Base-by-base conservation (phyloP, 805 yeast species). In the Kodamaea restingae region DNA sequence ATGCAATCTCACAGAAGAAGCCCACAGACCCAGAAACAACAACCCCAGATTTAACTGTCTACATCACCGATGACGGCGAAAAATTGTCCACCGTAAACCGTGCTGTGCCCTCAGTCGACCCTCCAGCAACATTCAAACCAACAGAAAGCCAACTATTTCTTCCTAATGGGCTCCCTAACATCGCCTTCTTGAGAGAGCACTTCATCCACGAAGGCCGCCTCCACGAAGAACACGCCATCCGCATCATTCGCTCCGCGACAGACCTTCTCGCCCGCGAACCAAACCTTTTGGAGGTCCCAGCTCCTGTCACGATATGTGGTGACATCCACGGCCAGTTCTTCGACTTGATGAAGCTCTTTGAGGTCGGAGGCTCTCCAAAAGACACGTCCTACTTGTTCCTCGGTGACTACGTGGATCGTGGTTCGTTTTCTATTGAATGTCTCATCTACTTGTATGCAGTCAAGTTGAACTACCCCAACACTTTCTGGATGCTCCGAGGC, bases 361-460 rank as follows among this genome's bases (percentile, higher is more conserved):
- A 91, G 57, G 91, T 88, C 12, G 95, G 96, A 28, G 98, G 98
- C 2, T 81, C 83, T 54, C 96, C 97, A 9, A 70, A 65, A 11
- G 62, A 56, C n/a, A 82, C 95, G 1, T 73, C 84, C 14, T 91
- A 87, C 58, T 66, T 90, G 39, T 90, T 91, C 53, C 63, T 90
- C 40, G 97, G 98, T 11, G 98, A 91, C 62, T 91, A 90, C 56
- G 97, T 91, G 15, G 98, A 91, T 63, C 73, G 98, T 47, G 98
- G 98, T 3, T 78, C 85, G 15, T 90, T 85, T 55, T 84, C 96
- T 10, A 76, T 88, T 44, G 98, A 91, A 60, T 80, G 86, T 54
- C 62, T 84, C 34, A 58, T 91, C 30, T 82, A 84, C 50, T 61
- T 91, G 39, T 88, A 86, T 70, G 63, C 95, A 3, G 63, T 88